phyloP scores from a whole-genome alignment of 106 monocot species.

The Dendrobium officinale region DNA sequence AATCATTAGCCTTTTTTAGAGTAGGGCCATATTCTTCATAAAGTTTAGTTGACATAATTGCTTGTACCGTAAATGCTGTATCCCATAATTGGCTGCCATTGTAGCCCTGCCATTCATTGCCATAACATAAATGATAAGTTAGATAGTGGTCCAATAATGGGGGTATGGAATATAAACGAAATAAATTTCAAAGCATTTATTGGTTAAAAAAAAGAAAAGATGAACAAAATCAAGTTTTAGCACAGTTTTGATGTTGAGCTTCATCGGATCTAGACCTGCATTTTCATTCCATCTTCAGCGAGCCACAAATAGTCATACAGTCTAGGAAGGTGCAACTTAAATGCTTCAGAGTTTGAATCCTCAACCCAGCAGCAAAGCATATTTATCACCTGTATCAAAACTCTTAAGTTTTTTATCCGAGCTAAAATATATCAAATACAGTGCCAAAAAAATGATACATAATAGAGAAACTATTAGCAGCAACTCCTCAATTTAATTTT shows the following conservation, averaged over 20 bases:
- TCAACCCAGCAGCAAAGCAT: conserved; percentile 98
- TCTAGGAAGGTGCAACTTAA: conserved; percentile 82
- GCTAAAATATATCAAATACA: neutral
- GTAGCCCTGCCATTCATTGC: conserved; percentile 34
- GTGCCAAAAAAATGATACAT: neutral
- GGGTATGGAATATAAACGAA: neutral
- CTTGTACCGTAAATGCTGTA: conserved; percentile 78
- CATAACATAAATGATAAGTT: conserved; percentile 5
- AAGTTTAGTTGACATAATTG: conserved; percentile 59
- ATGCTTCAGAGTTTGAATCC: conserved; percentile 85
- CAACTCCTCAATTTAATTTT: neutral
- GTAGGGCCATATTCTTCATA: conserved; percentile 52
- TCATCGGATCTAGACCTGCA: conserved; percentile 48
- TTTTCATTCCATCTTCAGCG: conserved; percentile 99
- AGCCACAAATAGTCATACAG: conserved; percentile 84
- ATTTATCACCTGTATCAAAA: conserved; percentile 43
- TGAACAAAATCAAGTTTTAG: neutral
- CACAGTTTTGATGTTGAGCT: too few species aligned
- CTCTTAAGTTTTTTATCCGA: neutral
- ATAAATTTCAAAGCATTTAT: neutral
- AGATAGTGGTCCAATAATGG: neutral
- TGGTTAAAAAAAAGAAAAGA: neutral
- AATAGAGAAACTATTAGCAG: neutral
- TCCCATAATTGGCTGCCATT: conserved; percentile 96
- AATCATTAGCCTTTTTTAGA: conserved; percentile 62